Evolutionary conservation across 345 rosid species (phyloP).

Genomic region (Citrus maxima): DNA sequence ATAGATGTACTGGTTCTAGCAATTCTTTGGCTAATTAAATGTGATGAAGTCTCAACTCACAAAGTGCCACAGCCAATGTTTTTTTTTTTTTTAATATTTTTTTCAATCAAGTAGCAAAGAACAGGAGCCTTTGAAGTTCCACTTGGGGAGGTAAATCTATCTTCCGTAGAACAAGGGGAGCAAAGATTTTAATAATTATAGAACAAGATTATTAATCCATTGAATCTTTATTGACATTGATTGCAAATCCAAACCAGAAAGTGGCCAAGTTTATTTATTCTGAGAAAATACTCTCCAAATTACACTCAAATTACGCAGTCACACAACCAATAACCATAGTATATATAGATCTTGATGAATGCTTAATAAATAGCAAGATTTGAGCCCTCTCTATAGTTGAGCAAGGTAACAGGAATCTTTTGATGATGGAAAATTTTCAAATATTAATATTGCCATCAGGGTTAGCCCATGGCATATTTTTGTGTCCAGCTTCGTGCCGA

Average conservation of each 20-base stretch:
- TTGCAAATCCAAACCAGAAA: background rate
- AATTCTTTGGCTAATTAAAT: too few species aligned
- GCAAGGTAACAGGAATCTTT: background rate
- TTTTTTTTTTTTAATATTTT: too few species aligned
- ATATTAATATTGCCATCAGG: background rate
- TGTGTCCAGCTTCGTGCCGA: constrained; percentile 67
- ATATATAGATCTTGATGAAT: background rate
- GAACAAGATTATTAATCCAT: background rate
- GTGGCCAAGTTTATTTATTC: background rate
- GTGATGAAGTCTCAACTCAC: too few species aligned
- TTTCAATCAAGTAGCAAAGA: too few species aligned
- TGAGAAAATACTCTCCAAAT: background rate
- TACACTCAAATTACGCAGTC: background rate
- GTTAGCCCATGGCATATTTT: constrained; percentile 58
- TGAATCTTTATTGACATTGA: background rate
- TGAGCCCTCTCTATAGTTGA: background rate
- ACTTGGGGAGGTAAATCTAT: too few species aligned
- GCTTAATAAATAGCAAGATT: background rate
- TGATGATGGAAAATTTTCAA: background rate
- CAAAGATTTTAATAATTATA: too few species aligned
- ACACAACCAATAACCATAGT: background rate
- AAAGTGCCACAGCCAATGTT: too few species aligned
- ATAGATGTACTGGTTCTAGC: too few species aligned
- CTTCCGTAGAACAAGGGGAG: too few species aligned
- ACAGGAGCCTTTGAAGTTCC: too few species aligned